Evolutionary conservation across 768 basidiomycete species (phyloP), one percentile per base, ranked within the genome.

Genomic region (Sporobolomyces roseus): DNA sequence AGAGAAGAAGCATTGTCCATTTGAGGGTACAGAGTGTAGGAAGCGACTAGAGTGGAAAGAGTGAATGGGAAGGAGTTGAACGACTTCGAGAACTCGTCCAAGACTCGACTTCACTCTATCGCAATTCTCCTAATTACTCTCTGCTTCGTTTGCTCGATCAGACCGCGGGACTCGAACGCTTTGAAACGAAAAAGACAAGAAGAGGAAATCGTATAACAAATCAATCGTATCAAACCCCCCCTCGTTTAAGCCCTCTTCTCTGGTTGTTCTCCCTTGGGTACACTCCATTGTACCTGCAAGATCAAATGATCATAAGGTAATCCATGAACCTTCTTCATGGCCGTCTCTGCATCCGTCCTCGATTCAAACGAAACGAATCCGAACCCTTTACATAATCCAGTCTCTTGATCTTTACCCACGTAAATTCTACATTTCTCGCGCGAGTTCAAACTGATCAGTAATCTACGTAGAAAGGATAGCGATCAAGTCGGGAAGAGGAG

Each of bases 351-450:
- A 61, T 83, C 81, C 16, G 84, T 82, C 77, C 83, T 83, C 21
- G 88, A 87, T 77, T 98, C 94, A 76, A 96, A 99, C 78, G 88
- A 91, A 63, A 99, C 93, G 75, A 98, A 98, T 21, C 93, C 94
- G 78, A 94, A 96, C 55, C 94, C 94, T 79, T 94, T 96, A 65
- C 93, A 93, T 27, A 88, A 84, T 52, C 93, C 91, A 13, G 94
- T 97, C 75, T 96, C 93, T 61, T 91, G 83, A 78, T 99, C 96
- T 51, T 90, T 84, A 30, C 94, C 96, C 53, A 99, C 89, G 79
- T 93, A 97, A 59, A 97, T 92, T 61, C 96, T 82, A 38, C 86
- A 41, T 93, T 88, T 10, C 38, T 16, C 41, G 58, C 43, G n/a
- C 27, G 35, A 43, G 38, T 33, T 56, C 29, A n/a, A 9, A n/a